phyloP scores from a whole-genome alignment of 768 basidiomycete genomes.

The Mrakia frigida region DNA sequence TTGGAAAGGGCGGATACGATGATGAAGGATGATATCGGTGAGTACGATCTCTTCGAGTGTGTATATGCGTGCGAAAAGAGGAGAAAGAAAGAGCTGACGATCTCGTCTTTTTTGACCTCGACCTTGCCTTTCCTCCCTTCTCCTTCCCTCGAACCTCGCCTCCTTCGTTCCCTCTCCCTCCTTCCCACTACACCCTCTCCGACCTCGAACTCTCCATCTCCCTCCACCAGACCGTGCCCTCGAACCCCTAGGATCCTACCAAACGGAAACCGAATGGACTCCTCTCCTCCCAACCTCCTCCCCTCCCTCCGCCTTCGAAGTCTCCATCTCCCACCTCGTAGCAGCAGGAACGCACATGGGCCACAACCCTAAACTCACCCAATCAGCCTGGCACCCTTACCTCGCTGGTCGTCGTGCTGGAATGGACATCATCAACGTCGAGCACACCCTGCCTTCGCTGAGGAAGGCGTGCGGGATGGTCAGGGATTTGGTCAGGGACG shows the following conservation, averaged over 20 bases:
- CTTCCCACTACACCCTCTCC: background rate
- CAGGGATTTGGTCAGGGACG: constrained; percentile 69
- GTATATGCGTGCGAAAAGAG: background rate
- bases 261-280: constrained; percentile 29
- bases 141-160: background rate
- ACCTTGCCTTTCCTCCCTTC: background rate
- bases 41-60: background rate
- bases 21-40: constrained; percentile 6
- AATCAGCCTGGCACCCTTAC: constrained; percentile 84
- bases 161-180: background rate
- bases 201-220: background rate
- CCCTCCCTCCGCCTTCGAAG: constrained; percentile 56
- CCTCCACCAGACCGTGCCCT: background rate
- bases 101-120: too few species aligned
- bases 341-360: constrained; percentile 93
- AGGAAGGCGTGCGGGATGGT: constrained; percentile 85
- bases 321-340: constrained; percentile 81
- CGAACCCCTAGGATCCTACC: constrained; percentile 19
- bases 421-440: constrained; percentile 88
- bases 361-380: constrained; percentile 71
- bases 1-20: background rate
- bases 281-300: constrained; percentile 41
- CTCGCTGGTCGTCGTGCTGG: constrained; percentile 87
- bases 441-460: constrained; percentile 84
- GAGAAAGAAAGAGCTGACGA: background rate